Base-by-base conservation (phyloP, 257 asterid genomes). In the Primulina huaijiensis region DNA sequence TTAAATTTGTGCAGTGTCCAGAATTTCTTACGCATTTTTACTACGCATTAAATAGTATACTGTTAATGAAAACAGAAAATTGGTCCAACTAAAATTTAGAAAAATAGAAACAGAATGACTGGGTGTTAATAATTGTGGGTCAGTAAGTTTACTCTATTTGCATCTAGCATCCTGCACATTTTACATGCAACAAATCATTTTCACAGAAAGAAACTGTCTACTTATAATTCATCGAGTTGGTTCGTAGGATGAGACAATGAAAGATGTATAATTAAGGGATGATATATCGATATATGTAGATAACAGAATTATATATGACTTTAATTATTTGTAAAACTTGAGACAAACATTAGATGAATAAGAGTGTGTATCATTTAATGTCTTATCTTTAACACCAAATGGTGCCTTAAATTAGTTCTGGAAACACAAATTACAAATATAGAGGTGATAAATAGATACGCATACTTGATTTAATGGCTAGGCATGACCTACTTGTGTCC, bases 1-100 rank as follows among this genome's bases (percentile, higher is more conserved):
- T 61, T 34, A 60, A 71, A 62, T 56, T 62, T 72, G 68, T 62
- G 76, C 65, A 69, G 65, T 69, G 80, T 74, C 73, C 67, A 74
- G 65, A 69, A 56, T 50, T 30, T 14, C 33, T 65, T 69, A 33
- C 75, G 66, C 59, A 62, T 79, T 34, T 68, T 65, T 69, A 12
- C 66, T 8, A 23, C 70, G 19, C 62, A 74, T 40, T 68, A 59
- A 65, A 23, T 19, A 62, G 52, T 74, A 55, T 76, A 60, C 40
- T 34, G 68, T 23, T 60, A 9, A 67, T 77, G 58, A 8, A 59
- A 65, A 33, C 43, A 43, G 65, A 14, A 65, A 34, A 29, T 34
- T 57, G 29, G 37, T 55, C 58, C 65, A 62, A 60, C 62, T 50
- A 58, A 23, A 20, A 65, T 64, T 21, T 62, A 25, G 4, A 1